Conservation (phyloP, 1,284 basidiomycete genomes). For the Phellinidium pouzarii region DNA sequence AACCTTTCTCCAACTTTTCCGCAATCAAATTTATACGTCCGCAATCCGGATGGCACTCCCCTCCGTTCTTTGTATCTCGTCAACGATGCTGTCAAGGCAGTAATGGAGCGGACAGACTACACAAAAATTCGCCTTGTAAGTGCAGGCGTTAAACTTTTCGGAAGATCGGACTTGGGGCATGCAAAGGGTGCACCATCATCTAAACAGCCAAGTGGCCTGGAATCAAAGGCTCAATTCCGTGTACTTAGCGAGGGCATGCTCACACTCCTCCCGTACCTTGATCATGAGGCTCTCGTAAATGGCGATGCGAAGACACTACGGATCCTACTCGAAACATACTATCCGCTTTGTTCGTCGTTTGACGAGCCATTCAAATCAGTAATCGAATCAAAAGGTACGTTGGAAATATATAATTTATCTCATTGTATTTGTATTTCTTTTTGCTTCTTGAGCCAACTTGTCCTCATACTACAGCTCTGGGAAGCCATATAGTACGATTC, state of each 20-base stretch:
- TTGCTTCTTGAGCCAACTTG: constrained; percentile 3
- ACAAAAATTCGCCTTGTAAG: constrained; percentile 82
- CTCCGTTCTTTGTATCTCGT: constrained; percentile 86
- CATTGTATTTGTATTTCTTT: constrained; percentile 3
- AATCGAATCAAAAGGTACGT: constrained; percentile 46
- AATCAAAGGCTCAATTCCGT: constrained; percentile 58
- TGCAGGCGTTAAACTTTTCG: constrained; percentile 79
- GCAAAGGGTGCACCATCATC: constrained; percentile 8
- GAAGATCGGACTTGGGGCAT: constrained; percentile 40
- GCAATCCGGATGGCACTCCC: constrained; percentile 77
- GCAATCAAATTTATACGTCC: constrained; percentile 72
- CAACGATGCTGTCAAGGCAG: constrained; percentile 75
- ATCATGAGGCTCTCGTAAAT: constrained; percentile 54
- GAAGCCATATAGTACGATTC: constrained; percentile 72
- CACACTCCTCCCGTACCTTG: constrained; percentile 76
- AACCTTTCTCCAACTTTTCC: constrained; percentile 70
- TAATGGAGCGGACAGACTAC: constrained; percentile 83
- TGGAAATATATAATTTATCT: constrained; percentile 11
- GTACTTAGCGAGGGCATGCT: constrained; percentile 83
- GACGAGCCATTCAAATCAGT: constrained; percentile 46
- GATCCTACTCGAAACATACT: constrained; percentile 67
- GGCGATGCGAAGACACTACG: constrained; percentile 57
- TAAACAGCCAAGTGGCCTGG: constrained; percentile 24
- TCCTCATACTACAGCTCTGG: constrained; percentile 40
- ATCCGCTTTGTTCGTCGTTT: constrained; percentile 68